phyloP scores from a whole-genome alignment of 2,329 filamentous ascomycete species.

The Epichloe aotearoae region DNA sequence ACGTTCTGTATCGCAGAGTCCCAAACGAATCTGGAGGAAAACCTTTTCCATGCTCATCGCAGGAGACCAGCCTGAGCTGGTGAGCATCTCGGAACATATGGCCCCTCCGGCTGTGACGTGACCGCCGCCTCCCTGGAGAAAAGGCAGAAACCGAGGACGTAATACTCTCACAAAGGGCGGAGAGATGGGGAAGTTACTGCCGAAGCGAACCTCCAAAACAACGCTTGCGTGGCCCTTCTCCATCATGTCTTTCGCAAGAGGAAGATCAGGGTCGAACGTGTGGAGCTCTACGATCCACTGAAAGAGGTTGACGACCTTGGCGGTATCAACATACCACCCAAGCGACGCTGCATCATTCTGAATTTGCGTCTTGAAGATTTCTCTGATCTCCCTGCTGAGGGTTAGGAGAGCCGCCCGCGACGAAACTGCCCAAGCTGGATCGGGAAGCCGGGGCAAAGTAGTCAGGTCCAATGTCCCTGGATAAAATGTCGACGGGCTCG shows the following conservation, averaged over 20 bases:
- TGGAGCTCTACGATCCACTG: conserved; percentile 90
- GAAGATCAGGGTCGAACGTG: conserved; percentile 57
- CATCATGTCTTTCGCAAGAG: conserved; percentile 65
- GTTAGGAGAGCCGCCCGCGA: conserved; percentile 14
- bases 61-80: conserved; percentile 69
- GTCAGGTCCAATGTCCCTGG: conserved; percentile 52
- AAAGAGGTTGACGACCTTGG: conserved; percentile 59
- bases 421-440: conserved; percentile 18
- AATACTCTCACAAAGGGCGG: conserved; percentile 80
- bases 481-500: conserved; percentile 32
- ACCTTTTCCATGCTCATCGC: conserved; percentile 64
- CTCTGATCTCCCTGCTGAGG: conserved; percentile 39
- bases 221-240: conserved; percentile 47
- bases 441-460: conserved; percentile 47
- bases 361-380: conserved; percentile 52
- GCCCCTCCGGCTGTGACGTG: conserved; percentile 77
- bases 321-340: conserved; percentile 70
- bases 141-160: conserved; percentile 64
- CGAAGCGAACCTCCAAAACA: conserved; percentile 72
- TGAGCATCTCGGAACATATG: conserved; percentile 73
- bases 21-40: conserved; percentile 67
- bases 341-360: conserved; percentile 48
- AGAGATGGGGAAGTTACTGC: conserved; percentile 58
- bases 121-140: conserved; percentile 62
- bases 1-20: conserved; percentile 55